Evolutionary conservation across 2,329 filamentous ascomycete species (phyloP).

Genomic region (Fusarium foetens): DNA sequence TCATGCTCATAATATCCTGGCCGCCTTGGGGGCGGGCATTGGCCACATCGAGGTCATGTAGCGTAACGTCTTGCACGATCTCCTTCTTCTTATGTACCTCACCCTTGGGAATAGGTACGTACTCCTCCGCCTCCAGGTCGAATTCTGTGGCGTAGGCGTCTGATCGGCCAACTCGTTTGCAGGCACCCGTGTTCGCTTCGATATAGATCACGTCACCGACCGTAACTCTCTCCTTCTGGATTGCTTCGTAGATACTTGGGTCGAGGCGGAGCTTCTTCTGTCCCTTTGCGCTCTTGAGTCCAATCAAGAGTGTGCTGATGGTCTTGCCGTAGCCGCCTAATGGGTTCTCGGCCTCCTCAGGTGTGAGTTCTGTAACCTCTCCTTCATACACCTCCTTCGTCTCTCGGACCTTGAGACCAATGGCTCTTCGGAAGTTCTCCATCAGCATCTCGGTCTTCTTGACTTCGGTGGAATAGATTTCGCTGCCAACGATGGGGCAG

Average conservation of each 20-base stretch:
- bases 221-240: slow-evolving; percentile 96
- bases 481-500: slow-evolving; percentile 96
- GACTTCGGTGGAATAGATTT: slow-evolving; percentile 97
- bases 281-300: slow-evolving; percentile 92
- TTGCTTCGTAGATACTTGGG: slow-evolving; percentile 98
- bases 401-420: slow-evolving; percentile 95
- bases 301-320: slow-evolving; percentile 94
- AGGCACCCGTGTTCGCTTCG: slow-evolving; percentile 97
- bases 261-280: slow-evolving; percentile 98
- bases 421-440: slow-evolving; percentile 98
- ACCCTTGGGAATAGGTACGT: slow-evolving; percentile 97
- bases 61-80: slow-evolving; percentile 97
- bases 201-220: slow-evolving; percentile 99
- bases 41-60: slow-evolving; percentile 95
- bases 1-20: slow-evolving; percentile 99
- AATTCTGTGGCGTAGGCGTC: slow-evolving; percentile 99
- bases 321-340: slow-evolving; percentile 97
- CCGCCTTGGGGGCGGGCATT: slow-evolving; percentile 95
- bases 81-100: slow-evolving; percentile 99
- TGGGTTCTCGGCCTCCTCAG: slow-evolving; percentile 97
- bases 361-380: slow-evolving; percentile 96
- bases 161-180: slow-evolving; percentile 94
- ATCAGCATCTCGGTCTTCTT: slow-evolving; percentile 99
- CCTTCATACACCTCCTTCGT: slow-evolving; percentile 99
- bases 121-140: slow-evolving; percentile 97